Evolutionary conservation across 345 rosid genomes (phyloP).

Genomic region (Gossypium longicalyx): DNA sequence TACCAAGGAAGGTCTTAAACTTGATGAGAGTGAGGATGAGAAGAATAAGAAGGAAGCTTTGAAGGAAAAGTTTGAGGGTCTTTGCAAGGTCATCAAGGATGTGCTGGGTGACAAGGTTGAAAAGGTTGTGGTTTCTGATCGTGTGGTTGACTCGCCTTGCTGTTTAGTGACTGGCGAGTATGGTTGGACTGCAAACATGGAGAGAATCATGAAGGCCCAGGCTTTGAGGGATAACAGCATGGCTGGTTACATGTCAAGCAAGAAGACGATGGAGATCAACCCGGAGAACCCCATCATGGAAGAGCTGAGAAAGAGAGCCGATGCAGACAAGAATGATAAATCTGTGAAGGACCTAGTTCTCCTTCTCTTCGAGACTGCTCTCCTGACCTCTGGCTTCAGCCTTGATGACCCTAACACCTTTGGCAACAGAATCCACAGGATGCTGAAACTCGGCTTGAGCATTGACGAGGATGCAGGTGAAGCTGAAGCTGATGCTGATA

Average conservation of each 20-base stretch:
- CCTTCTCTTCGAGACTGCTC: neutral
- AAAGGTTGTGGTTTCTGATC: constrained; percentile 81
- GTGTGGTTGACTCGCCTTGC: constrained; percentile 85
- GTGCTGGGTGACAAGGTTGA: constrained; percentile 72
- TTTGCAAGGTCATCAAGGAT: constrained; percentile 87
- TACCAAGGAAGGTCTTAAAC: constrained; percentile 76
- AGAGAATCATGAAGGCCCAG: constrained; percentile 86
- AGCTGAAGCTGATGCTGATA: neutral
- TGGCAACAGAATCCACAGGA: neutral
- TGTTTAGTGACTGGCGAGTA: constrained; percentile 82
- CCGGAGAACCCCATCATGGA: neutral
- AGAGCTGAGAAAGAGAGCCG: neutral
- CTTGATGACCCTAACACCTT: neutral
- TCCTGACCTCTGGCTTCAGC: neutral
- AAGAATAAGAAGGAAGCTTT: constrained; percentile 56
- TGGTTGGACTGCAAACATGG: constrained; percentile 92
- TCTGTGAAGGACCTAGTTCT: neutral
- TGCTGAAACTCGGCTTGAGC: neutral
- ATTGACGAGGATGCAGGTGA: neutral
- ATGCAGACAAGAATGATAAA: neutral
- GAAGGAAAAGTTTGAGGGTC: constrained; percentile 70
- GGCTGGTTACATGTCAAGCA: neutral
- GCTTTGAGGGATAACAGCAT: constrained; percentile 58
- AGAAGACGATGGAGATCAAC: neutral
- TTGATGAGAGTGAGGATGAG: constrained; percentile 75